Conservation (phyloP, 2,329 filamentous ascomycete species). For the Stachybotrys echinatus region DNA sequence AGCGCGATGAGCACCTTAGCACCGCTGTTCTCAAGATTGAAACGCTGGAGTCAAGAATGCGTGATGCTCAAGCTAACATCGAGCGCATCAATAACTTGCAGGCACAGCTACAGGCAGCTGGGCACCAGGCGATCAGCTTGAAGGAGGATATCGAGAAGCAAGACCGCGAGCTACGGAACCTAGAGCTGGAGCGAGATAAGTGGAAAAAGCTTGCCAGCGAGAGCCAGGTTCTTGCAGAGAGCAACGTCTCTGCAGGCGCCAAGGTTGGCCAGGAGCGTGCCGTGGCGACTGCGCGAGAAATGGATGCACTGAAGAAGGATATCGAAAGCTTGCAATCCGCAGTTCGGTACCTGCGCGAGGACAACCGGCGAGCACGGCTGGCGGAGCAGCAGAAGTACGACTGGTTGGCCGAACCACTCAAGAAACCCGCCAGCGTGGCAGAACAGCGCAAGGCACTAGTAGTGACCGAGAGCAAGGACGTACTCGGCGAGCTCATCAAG, state of each 20-base stretch:
- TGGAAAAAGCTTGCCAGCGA: slow-evolving; percentile 68
- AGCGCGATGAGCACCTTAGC: slow-evolving; percentile 77
- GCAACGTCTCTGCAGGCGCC: slow-evolving; percentile 42
- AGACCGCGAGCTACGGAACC: slow-evolving; percentile 58
- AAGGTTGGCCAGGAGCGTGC: slow-evolving; percentile 61
- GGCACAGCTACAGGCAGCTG: slow-evolving; percentile 47
- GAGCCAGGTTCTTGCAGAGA: slow-evolving; percentile 49
- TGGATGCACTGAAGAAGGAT: slow-evolving; percentile 66
- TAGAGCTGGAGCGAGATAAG: slow-evolving; percentile 63
- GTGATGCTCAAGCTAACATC: slow-evolving; percentile 74
- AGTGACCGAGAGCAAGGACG: slow-evolving; percentile 56
- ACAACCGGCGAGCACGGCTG: slow-evolving; percentile 57
- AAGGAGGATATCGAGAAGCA: slow-evolving; percentile 62
- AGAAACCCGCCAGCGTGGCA: slow-evolving; percentile 33
- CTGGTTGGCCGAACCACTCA: slow-evolving; percentile 59
- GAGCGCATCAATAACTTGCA: slow-evolving; percentile 64
- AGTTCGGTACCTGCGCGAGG: slow-evolving; percentile 62
- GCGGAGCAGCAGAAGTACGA: slow-evolving; percentile 50
- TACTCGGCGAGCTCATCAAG: slow-evolving; percentile 58
- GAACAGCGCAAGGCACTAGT: slow-evolving; percentile 48
- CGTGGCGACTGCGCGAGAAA: slow-evolving; percentile 65
- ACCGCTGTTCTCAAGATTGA: slow-evolving; percentile 90
- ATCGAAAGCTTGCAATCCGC: slow-evolving; percentile 60
- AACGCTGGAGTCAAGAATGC: slow-evolving; percentile 81
- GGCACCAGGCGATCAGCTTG: slow-evolving; percentile 45